Evolutionary conservation across 1,284 basidiomycete species (phyloP).

Genomic region (Pyrrhoderma lamaoense): DNA sequence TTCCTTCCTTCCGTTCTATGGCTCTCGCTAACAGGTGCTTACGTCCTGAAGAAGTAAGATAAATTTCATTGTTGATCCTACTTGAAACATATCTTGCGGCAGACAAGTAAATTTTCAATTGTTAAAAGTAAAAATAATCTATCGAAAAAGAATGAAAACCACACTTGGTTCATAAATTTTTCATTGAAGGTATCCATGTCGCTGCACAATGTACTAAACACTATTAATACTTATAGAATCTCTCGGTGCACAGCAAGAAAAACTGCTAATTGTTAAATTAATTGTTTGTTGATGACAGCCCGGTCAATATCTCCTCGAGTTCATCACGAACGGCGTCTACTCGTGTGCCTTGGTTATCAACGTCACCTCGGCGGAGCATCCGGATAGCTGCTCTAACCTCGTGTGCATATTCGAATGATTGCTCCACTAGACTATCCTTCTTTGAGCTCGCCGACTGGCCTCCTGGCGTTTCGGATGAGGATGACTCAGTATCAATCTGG

Average conservation of each 20-base stretch:
- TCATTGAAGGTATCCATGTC: too few relatives aligned
- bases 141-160: background rate
- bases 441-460: background rate
- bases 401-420: conserved; percentile 32
- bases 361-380: conserved; percentile 44
- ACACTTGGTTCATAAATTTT: background rate
- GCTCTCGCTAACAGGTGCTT: conserved; percentile 1
- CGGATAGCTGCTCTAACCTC: conserved; percentile 49
- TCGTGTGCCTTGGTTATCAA: conserved; percentile 41
- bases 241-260: too few relatives aligned
- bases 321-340: conserved; percentile 44
- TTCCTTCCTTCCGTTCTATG: conserved; percentile 4
- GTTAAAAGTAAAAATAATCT: too few relatives aligned
- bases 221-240: too few relatives aligned
- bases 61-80: too few relatives aligned
- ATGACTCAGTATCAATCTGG: conserved; percentile 28
- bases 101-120: background rate
- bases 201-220: too few relatives aligned
- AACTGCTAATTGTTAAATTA: too few relatives aligned
- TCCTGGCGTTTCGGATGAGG: background rate
- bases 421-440: conserved; percentile 11
- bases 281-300: conserved; percentile 26
- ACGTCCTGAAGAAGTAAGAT: conserved; percentile 8
- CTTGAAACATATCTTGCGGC: too few relatives aligned
- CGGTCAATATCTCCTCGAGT: conserved; percentile 45